These are phyloP conservation scores for Galerina sulciceps DNA, from an alignment of 768 basidiomycete species.

Conservation along the genomic window DNA sequence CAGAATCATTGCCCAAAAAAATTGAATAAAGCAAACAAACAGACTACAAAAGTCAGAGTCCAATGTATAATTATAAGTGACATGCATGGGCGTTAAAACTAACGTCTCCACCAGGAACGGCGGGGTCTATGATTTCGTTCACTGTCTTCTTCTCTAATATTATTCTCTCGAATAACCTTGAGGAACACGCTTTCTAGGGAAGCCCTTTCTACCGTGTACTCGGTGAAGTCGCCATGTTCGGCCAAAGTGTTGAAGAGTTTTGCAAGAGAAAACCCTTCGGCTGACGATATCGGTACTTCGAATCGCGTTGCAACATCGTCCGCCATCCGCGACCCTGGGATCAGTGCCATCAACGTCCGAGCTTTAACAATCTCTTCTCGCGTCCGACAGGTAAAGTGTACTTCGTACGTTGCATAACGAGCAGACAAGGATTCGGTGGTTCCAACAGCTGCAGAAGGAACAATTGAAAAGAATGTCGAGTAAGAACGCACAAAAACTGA, in stretches of 20 bases:
- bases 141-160: slow-evolving; percentile 52
- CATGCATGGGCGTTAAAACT: background rate
- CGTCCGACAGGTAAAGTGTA: slow-evolving; percentile 72
- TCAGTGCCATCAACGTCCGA: slow-evolving; percentile 61
- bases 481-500: slow-evolving; percentile 29
- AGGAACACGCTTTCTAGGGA: slow-evolving; percentile 76
- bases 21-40: too few species aligned
- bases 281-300: slow-evolving; percentile 61
- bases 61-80: too few species aligned
- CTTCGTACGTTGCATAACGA: slow-evolving; percentile 76
- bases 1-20: too few species aligned
- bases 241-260: slow-evolving; percentile 62
- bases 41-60: too few species aligned
- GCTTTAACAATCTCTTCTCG: slow-evolving; percentile 63
- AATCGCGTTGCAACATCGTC: slow-evolving; percentile 80
- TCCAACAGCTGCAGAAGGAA: slow-evolving; percentile 55
- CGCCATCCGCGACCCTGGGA: slow-evolving; percentile 64
- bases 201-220: slow-evolving; percentile 74
- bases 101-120: background rate
- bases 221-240: slow-evolving; percentile 54
- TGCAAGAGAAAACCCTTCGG: slow-evolving; percentile 52
- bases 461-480: background rate
- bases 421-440: slow-evolving; percentile 64
- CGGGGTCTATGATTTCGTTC: background rate
- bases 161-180: slow-evolving; percentile 67